These are phyloP conservation scores for Pichia cephalocereana DNA, from an alignment of 805 yeast genomes.

Conservation along the genomic window DNA sequence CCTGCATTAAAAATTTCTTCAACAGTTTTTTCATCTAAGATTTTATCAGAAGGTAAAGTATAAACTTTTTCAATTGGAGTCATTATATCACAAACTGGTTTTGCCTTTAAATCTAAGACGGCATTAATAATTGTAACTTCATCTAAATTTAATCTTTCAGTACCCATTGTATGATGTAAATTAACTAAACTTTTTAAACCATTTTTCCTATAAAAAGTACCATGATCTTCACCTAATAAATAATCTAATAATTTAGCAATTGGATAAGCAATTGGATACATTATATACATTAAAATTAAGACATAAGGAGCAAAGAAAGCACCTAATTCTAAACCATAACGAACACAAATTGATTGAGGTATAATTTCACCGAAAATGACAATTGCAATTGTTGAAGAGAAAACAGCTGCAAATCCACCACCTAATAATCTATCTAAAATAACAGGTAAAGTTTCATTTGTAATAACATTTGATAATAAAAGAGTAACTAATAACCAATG, in stretches of 20 bases:
- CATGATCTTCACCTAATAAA: constrained; percentile 90
- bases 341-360: constrained; percentile 88
- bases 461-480: constrained; percentile 76
- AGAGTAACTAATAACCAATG: constrained; percentile 95
- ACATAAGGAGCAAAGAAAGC: constrained; percentile 88
- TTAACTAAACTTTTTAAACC: constrained; percentile 93
- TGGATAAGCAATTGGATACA: constrained; percentile 93
- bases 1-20: constrained; percentile 91
- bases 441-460: constrained; percentile 91
- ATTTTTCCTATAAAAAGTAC: constrained; percentile 84
- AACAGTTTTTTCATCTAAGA: constrained; percentile 75
- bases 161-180: constrained; percentile 90
- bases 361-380: constrained; percentile 95
- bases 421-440: constrained; percentile 88
- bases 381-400: constrained; percentile 84
- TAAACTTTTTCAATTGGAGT: constrained; percentile 88
- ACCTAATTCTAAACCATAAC: constrained; percentile 89
- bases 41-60: constrained; percentile 75
- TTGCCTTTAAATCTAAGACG: constrained; percentile 88
- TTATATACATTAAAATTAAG: constrained; percentile 66
- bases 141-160: constrained; percentile 84
- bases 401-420: constrained; percentile 97
- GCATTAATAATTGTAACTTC: constrained; percentile 95
- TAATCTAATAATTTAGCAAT: constrained; percentile 72
- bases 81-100: constrained; percentile 80